These are phyloP conservation scores for Elsinoe ampelina DNA, from an alignment of 2,329 filamentous ascomycete species.

Conservation along the genomic window DNA sequence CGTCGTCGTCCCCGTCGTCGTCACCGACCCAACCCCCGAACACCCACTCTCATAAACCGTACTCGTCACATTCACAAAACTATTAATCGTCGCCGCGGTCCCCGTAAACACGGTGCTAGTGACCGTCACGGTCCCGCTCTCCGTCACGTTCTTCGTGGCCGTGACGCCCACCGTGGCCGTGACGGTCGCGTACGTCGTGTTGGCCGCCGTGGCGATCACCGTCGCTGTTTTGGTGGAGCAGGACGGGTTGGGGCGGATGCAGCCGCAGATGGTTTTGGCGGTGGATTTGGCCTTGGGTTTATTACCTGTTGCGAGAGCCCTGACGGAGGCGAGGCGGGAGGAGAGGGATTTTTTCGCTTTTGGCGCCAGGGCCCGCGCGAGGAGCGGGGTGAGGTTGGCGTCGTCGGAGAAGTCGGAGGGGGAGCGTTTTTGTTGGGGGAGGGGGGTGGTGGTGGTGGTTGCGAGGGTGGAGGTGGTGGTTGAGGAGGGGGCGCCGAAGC, in stretches of 20 bases:
- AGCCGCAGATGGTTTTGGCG: conserved; percentile 8
- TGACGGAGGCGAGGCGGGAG: not conserved
- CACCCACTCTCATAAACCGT: not conserved
- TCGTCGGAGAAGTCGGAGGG: not conserved
- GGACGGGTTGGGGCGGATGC: conserved; percentile 11
- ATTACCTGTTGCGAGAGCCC: not conserved
- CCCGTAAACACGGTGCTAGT: not conserved
- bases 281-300: conserved; percentile 1
- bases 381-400: conserved; percentile 1
- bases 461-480: not conserved
- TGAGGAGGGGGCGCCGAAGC: not conserved
- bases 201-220: not conserved
- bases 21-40: not conserved
- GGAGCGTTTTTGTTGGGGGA: not conserved
- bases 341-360: not conserved
- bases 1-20: not conserved
- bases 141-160: not conserved
- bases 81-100: not conserved
- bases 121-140: not conserved
- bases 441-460: not conserved
- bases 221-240: not conserved
- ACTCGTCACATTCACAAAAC: not conserved
- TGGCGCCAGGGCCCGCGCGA: not conserved
- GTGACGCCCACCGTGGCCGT: not conserved
- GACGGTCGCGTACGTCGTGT: not conserved